Base-by-base conservation (phyloP, 306 rosid species). In the Lathyrus oleraceus region DNA sequence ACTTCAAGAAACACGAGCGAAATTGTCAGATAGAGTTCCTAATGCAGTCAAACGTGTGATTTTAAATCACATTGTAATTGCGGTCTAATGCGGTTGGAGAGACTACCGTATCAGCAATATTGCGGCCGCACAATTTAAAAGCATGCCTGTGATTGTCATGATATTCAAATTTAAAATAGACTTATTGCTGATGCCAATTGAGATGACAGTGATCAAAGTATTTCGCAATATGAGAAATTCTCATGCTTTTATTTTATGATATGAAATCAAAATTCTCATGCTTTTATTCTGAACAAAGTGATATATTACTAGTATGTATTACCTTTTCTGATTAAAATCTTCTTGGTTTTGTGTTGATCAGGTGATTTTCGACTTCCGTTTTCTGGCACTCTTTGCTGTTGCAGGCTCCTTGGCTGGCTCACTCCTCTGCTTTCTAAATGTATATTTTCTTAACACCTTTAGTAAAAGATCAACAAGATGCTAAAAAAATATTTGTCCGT, bases 321-420 rank as follows among this genome's bases (percentile, higher is more conserved):
- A 32, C 25, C 15, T 44, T 71, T 59, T 71, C 62, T 47, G 32
- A 73, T 35, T 14, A 14, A 40, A n/a, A 56, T 2, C 3, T 54
- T 77, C 65, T 44, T 75, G 17, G 16, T 69, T 67, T 14, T 70
- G 70, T 64, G 10, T 35, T 82, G 82, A 61, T 80, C 95, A 94
- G 99, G 57, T 76, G 23, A 91, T 94, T 76, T 94, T 94, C 56
- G 92, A 94, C 81, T 94, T 94, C 81, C 97, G 97, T 10, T 94
- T 94, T 86, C 81, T 94, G 89, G 99, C 99, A 20, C 92, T 94
- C 53, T 38, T 94, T 52, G 99, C 99, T 53, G 76, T 94, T 75
- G 99, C 76, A 71, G 99, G 99, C 48, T 94, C 99, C 35, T 76
- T 94, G 87, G 97, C 97, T 9, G 99, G 99, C 78, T 91, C 97